phyloP scores from a whole-genome alignment of 495 filamentous ascomycete genomes.

The Beverwykella pulmonaria region DNA sequence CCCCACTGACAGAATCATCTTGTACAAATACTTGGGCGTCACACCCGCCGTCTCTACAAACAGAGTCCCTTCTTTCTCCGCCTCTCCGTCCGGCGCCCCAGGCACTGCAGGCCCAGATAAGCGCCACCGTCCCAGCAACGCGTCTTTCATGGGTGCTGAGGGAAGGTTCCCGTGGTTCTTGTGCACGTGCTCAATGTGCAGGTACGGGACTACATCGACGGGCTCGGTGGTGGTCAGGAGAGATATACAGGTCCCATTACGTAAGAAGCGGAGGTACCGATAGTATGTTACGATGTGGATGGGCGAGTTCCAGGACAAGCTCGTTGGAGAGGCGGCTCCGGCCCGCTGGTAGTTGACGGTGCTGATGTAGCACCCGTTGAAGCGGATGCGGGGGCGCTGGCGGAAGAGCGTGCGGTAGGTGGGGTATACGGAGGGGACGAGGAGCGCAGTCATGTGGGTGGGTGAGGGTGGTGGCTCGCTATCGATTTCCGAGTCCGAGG shows the following conservation, averaged over 20 bases:
- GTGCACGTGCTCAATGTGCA: conserved; percentile 49
- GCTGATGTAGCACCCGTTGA: conserved; percentile 92
- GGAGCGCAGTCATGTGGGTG: conserved; percentile 43
- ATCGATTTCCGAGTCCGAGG: background rate
- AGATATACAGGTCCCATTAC: conserved; percentile 79
- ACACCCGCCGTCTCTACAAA: conserved; percentile 85
- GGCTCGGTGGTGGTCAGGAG: conserved; percentile 81
- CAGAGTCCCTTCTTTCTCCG: conserved; percentile 64
- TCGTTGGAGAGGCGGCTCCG: conserved; percentile 63
- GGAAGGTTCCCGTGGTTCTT: conserved; percentile 45
- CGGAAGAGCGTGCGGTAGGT: conserved; percentile 71
- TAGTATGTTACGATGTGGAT: conserved; percentile 98
- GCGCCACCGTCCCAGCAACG: conserved; percentile 64
- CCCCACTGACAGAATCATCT: conserved; percentile 71
- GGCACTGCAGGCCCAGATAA: conserved; percentile 48
- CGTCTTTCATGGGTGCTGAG: conserved; percentile 59
- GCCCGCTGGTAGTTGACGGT: conserved; percentile 92
- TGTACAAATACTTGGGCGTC: conserved; percentile 74
- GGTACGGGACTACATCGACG: conserved; percentile 74
- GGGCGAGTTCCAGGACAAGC: conserved; percentile 73
- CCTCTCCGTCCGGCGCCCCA: conserved; percentile 18
- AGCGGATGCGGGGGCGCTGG: conserved; percentile 80
- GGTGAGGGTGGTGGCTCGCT: background rate
- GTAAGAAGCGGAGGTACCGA: conserved; percentile 92
- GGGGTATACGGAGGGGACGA: conserved; percentile 48